A percentile compares a stretch with the other conserved stretches of the same genome.
Evolutionary conservation across 805 yeast genomes (phyloP).

Genomic region (Schwanniomyces yamadae): DNA sequence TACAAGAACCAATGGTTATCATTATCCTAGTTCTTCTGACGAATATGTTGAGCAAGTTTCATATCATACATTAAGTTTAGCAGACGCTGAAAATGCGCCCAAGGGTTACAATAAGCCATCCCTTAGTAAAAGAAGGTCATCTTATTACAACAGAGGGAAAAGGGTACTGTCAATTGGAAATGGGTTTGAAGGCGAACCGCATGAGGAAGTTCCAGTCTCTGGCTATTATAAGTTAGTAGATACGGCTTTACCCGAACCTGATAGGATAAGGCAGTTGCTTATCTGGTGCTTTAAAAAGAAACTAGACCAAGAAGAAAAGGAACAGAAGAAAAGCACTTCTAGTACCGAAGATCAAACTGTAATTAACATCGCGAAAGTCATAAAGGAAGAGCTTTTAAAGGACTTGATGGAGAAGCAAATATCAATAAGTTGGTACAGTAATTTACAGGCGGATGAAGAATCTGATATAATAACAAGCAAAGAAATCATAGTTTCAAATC

Average conservation of each 20-base stretch:
- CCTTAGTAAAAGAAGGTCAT: constrained; percentile 43
- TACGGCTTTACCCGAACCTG: constrained; percentile 64
- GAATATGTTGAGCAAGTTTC: constrained; percentile 32
- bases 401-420: constrained; percentile 61
- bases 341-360: constrained; percentile 42
- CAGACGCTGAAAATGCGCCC: constrained; percentile 8
- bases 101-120: background rate
- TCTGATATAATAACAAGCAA: constrained; percentile 20
- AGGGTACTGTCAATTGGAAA: constrained; percentile 73
- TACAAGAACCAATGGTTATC: constrained; percentile 1
- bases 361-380: constrained; percentile 55
- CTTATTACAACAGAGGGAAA: constrained; percentile 63
- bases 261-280: constrained; percentile 65
- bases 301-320: constrained; percentile 29
- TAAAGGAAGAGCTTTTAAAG: constrained; percentile 59
- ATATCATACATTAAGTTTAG: constrained; percentile 23
- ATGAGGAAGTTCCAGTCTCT: constrained; percentile 51
- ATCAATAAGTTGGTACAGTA: constrained; percentile 67
- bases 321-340: constrained; percentile 14
- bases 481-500: constrained; percentile 51
- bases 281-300: constrained; percentile 65
- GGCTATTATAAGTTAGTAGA: constrained; percentile 66
- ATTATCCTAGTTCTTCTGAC: constrained; percentile 12
- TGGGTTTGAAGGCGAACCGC: constrained; percentile 68
- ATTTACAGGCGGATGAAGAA: constrained; percentile 22